phyloP scores from a whole-genome alignment of 805 yeast genomes.

The Schwanniomyces occidentalis region DNA sequence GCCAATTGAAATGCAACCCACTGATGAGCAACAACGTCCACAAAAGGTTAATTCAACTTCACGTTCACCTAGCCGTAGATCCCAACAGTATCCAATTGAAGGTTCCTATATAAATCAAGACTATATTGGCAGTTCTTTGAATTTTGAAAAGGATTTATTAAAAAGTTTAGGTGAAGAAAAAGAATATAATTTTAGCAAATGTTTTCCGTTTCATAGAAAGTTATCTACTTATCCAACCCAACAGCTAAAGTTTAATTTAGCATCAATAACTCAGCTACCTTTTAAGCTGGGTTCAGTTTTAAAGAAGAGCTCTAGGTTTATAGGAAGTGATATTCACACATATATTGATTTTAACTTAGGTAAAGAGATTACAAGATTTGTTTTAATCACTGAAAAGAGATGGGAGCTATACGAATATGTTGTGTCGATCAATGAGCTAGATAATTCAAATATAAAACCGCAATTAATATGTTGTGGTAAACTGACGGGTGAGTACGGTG shows the following conservation, averaged over 20 bases:
- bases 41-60: conserved; percentile 1
- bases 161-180: conserved; percentile 38
- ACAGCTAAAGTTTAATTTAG: conserved; percentile 42
- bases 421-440: conserved; percentile 41
- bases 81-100: not conserved
- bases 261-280: conserved; percentile 18
- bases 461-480: conserved; percentile 64
- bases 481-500: conserved; percentile 67
- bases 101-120: not conserved
- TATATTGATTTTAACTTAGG: conserved; percentile 35
- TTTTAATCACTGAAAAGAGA: conserved; percentile 60
- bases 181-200: conserved; percentile 70
- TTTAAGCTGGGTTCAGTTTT: conserved; percentile 23
- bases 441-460: conserved; percentile 41
- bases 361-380: conserved; percentile 64
- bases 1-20: conserved; percentile 11
- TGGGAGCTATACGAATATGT: conserved; percentile 71
- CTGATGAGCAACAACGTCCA: not conserved
- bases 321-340: conserved; percentile 32
- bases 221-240: conserved; percentile 53
- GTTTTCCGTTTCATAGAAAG: conserved; percentile 79
- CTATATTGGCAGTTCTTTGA: too few relatives aligned
- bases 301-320: conserved; percentile 28
- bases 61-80: not conserved
- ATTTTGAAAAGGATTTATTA: conserved; percentile 19